Evolutionary conservation across 345 rosid species (phyloP).

Genomic region (Isatis tinctoria): DNA sequence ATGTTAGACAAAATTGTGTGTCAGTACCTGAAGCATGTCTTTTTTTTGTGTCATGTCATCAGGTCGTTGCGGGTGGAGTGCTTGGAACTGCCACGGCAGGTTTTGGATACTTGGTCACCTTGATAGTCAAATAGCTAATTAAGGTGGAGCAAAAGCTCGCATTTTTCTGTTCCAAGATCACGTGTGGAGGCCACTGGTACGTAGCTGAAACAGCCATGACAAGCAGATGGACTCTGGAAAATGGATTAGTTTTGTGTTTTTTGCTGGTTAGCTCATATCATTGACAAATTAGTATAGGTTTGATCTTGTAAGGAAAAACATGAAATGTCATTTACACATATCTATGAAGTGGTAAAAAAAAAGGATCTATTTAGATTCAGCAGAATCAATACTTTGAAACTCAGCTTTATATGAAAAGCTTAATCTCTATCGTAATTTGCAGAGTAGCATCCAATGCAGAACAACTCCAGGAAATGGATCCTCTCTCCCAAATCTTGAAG

Average conservation of each 20-base stretch:
- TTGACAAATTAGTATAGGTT: neutral
- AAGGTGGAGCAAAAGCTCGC: neutral
- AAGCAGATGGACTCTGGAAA: conserved; percentile 16
- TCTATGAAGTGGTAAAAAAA: neutral
- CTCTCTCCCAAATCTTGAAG: conserved; percentile 48
- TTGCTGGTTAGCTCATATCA: neutral
- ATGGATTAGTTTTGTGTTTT: neutral
- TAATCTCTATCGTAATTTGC: neutral
- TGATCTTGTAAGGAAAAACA: neutral
- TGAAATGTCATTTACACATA: conserved; percentile 1
- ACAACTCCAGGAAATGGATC: conserved; percentile 57
- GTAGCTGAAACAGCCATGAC: conserved; percentile 12
- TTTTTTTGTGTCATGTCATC: conserved; percentile 2
- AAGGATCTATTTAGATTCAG: neutral
- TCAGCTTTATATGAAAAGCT: neutral
- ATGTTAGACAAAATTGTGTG: neutral
- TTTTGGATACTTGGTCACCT: conserved; percentile 44
- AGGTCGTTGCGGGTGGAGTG: conserved; percentile 80
- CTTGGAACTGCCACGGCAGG: conserved; percentile 65
- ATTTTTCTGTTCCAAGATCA: neutral
- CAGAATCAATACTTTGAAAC: neutral
- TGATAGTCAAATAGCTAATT: conserved; percentile 1
- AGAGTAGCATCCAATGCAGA: neutral
- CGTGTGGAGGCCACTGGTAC: neutral
- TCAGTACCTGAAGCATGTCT: neutral